Evolutionary conservation across 192 early-diverging fungal species (phyloP).

Genomic region (Dissophora ornata): DNA sequence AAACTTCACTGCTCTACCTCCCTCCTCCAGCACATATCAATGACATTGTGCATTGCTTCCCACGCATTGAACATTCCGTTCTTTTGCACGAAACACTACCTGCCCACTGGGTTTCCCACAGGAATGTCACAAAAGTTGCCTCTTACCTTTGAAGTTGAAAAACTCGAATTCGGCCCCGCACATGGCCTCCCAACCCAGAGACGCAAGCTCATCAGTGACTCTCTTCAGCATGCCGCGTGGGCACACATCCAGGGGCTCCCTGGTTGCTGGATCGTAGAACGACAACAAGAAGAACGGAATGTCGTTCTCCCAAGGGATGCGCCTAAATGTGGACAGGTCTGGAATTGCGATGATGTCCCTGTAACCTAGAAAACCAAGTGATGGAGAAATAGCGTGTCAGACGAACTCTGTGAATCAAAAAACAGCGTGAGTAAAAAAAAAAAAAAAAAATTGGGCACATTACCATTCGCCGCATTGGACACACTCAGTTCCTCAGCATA

Average conservation of each 20-base stretch:
- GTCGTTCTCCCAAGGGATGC: slow-evolving; percentile 80
- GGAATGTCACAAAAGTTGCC: too few relatives aligned
- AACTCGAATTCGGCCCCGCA: slow-evolving; percentile 80
- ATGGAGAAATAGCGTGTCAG: neutral
- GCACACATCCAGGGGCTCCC: slow-evolving; percentile 69
- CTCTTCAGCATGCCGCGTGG: slow-evolving; percentile 66
- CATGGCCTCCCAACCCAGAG: slow-evolving; percentile 57
- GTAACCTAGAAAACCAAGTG: slow-evolving; percentile 49
- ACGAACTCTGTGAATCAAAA: too few relatives aligned
- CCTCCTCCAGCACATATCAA: too few relatives aligned
- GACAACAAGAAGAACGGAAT: slow-evolving; percentile 79
- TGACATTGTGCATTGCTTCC: too few relatives aligned
- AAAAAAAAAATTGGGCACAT: neutral
- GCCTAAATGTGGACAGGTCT: slow-evolving; percentile 72
- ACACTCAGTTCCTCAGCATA: slow-evolving; percentile 59
- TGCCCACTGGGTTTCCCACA: too few relatives aligned
- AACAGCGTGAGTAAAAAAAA: too few relatives aligned
- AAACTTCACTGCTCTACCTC: too few relatives aligned
- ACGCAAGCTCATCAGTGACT: slow-evolving; percentile 75
- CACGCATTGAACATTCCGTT: too few relatives aligned
- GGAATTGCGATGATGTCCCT: slow-evolving; percentile 73
- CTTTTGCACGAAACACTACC: too few relatives aligned
- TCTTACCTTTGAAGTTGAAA: slow-evolving; percentile 86
- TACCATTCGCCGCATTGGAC: slow-evolving; percentile 56
- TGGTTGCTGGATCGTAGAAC: slow-evolving; percentile 68